phyloP scores from a whole-genome alignment of 1,284 basidiomycete species.

The Polyporus tsugae region DNA sequence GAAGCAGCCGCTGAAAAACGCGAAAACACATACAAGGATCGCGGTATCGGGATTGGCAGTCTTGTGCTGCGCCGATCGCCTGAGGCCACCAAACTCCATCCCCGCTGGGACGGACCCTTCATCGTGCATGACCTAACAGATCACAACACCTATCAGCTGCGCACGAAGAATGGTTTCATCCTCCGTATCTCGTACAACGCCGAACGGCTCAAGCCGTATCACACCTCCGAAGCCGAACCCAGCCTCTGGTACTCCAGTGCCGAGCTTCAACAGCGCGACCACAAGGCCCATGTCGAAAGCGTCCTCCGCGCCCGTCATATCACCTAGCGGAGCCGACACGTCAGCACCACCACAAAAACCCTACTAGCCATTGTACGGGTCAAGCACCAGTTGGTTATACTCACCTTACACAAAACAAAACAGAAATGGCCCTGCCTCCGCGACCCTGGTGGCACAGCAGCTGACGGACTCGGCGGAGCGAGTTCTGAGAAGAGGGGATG shows the following conservation, averaged over 20 bases:
- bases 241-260: not conserved
- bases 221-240: not conserved
- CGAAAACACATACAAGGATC: not conserved
- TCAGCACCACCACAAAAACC: too few species aligned
- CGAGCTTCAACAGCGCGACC: not conserved
- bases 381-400: too few species aligned
- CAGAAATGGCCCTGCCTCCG: too few species aligned
- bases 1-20: not conserved
- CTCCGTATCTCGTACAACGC: not conserved
- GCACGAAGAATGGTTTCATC: not conserved
- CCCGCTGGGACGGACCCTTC: not conserved
- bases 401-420: too few species aligned
- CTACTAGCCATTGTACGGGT: too few species aligned
- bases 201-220: not conserved
- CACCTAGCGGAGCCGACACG: too few species aligned
- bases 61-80: not conserved
- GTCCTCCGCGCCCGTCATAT: not conserved
- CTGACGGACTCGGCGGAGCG: too few species aligned
- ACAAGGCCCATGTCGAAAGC: not conserved
- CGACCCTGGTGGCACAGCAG: too few species aligned
- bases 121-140: not conserved
- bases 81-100: not conserved
- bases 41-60: not conserved
- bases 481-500: too few species aligned
- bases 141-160: not conserved